Conservation (phyloP, 495 filamentous ascomycete species). For the Aspergillus ellipticus region DNA sequence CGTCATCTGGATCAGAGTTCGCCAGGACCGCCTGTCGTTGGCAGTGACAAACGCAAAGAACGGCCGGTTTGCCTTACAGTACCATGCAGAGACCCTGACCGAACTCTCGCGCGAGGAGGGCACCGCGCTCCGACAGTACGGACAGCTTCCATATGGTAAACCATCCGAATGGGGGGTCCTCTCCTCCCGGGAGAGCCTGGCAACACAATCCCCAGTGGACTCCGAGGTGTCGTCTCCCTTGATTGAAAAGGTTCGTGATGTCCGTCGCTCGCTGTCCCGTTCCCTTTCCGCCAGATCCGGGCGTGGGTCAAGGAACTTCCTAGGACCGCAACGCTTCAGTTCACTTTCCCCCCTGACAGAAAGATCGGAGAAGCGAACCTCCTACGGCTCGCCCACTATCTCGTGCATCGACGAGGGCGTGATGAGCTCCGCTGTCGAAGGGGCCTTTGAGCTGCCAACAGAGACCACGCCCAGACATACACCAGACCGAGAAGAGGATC, state of each 20-base stretch:
- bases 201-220: constrained; percentile 14
- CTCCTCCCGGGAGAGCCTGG: constrained; percentile 38
- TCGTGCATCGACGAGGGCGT: constrained; percentile 30
- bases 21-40: constrained; percentile 37
- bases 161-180: constrained; percentile 41
- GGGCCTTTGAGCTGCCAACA: constrained; percentile 36
- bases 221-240: constrained; percentile 28
- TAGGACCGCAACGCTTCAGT: constrained; percentile 22
- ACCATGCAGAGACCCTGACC: constrained; percentile 34
- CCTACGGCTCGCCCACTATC: constrained; percentile 10
- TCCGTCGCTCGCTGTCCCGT: constrained; percentile 32
- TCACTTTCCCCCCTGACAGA: constrained; percentile 34
- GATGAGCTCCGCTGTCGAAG: constrained; percentile 38
- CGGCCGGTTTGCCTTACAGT: constrained; percentile 21
- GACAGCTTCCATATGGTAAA: constrained; percentile 37
- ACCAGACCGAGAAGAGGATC: constrained; percentile 33
- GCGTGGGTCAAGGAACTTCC: constrained; percentile 20
- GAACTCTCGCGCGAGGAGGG: constrained; percentile 35
- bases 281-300: constrained; percentile 30
- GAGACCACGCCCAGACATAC: constrained; percentile 40
- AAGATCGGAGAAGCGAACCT: constrained; percentile 10
- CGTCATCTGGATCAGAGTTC: constrained; percentile 38
- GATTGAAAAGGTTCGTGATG: constrained; percentile 25
- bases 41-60: constrained; percentile 24
- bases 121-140: constrained; percentile 31